phyloP scores from a whole-genome alignment of 768 basidiomycete species.

The Termitomyces sp. region DNA sequence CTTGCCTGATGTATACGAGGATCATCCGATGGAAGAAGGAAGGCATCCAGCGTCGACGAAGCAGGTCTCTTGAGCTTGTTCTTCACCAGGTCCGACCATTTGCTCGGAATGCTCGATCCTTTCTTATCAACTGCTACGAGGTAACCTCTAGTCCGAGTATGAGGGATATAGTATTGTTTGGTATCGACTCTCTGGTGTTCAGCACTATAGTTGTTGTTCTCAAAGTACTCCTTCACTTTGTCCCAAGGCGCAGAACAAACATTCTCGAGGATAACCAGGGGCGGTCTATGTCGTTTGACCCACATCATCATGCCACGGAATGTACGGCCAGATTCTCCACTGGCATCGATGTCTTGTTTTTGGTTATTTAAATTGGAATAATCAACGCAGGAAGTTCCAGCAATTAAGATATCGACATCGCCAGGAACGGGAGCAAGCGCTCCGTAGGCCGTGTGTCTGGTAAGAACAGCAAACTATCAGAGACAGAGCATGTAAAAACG shows the following conservation, averaged over 20 bases:
- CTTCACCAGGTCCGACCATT: conserved; percentile 61
- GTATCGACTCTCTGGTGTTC: conserved; percentile 67
- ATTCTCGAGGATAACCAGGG: conserved; percentile 92
- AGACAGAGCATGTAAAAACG: background rate
- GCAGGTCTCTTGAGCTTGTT: conserved; percentile 73
- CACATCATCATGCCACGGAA: conserved; percentile 95
- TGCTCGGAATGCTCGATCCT: conserved; percentile 50
- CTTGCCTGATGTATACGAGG: conserved; percentile 87
- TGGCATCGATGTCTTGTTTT: conserved; percentile 83
- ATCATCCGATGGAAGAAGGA: conserved; percentile 87
- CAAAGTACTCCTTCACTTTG: conserved; percentile 71
- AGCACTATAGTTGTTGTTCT: conserved; percentile 71
- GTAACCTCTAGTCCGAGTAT: conserved; percentile 89
- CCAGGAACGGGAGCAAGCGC: conserved; percentile 81
- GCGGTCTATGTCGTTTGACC: conserved; percentile 82
- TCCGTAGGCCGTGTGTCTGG: conserved; percentile 89
- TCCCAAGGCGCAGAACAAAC: conserved; percentile 90
- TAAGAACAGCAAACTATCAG: conserved; percentile 4
- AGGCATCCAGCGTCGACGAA: conserved; percentile 86
- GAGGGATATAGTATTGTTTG: conserved; percentile 90
- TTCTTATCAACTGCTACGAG: conserved; percentile 72
- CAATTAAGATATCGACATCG: conserved; percentile 84
- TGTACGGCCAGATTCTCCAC: conserved; percentile 90
- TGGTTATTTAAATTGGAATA: conserved; percentile 95
- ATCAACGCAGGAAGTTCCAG: conserved; percentile 95